A percentile compares a stretch with the other conserved stretches of the same genome.
phyloP scores from a whole-genome alignment of 192 early-diverging fungal species.

The Backusella tarrabulga region DNA sequence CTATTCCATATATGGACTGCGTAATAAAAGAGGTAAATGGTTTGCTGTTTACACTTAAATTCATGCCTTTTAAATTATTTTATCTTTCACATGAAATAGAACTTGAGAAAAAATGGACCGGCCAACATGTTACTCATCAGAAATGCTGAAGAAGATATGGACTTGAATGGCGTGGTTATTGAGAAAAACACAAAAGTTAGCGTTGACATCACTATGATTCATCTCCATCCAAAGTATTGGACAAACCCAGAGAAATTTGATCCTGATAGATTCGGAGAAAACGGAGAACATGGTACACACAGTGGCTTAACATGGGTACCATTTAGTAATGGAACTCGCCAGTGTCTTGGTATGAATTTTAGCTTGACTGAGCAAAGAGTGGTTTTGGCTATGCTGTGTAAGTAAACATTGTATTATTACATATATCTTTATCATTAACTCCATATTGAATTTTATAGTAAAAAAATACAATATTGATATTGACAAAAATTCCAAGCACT shows the following conservation, averaged over 20 bases:
- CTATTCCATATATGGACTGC: conserved; percentile 23
- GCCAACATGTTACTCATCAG: not conserved
- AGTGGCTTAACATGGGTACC: conserved; percentile 37
- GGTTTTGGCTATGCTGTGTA: conserved; percentile 49
- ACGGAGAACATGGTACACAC: conserved; percentile 11
- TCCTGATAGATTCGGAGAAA: conserved; percentile 29
- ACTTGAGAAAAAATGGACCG: not conserved
- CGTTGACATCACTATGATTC: conserved; percentile 17
- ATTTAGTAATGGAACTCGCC: conserved; percentile 53
- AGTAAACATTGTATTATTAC: not conserved
- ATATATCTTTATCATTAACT: not conserved
- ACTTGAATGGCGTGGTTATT: conserved; percentile 36
- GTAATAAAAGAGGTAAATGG: conserved; percentile 23
- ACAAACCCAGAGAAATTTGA: conserved; percentile 23
- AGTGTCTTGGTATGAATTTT: conserved; percentile 62
- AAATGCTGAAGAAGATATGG: conserved; percentile 18
- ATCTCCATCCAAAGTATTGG: conserved; percentile 27
- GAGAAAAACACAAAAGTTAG: conserved; percentile 42
- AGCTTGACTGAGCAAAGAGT: conserved; percentile 59
- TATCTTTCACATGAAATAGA: not conserved
- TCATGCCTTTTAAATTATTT: not conserved
- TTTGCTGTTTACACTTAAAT: not conserved
- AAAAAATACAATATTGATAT: not conserved
- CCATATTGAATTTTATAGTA: not conserved
- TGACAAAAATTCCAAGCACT: not conserved